phyloP scores from a whole-genome alignment of 202 grass and related monocot species.

The Hordeum pubiflorum region DNA sequence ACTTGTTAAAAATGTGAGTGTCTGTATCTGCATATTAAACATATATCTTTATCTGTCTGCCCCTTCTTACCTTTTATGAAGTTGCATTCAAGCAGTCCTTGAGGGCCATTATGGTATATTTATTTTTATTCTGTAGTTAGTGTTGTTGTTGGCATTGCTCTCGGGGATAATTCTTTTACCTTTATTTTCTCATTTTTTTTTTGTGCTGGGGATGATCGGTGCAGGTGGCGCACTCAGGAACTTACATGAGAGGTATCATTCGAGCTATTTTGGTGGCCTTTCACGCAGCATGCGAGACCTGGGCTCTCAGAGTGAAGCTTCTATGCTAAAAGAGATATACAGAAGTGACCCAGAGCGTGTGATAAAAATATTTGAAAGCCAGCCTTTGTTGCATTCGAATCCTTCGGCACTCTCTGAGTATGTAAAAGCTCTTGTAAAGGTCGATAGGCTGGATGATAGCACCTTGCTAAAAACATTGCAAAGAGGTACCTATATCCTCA shows the following conservation, averaged over 20 bases:
- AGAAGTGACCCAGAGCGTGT: slow-evolving; percentile 93
- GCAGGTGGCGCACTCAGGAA: slow-evolving; percentile 59
- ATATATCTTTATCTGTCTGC: not conserved
- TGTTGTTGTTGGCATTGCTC: not conserved
- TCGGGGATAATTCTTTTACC: not conserved
- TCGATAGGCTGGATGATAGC: slow-evolving; percentile 89
- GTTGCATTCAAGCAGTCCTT: not conserved
- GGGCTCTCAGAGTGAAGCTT: slow-evolving; percentile 41
- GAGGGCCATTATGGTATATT: not conserved
- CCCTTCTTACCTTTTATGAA: not conserved
- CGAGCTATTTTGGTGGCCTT: slow-evolving; percentile 85
- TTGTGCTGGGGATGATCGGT: not conserved
- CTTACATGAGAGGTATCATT: slow-evolving; percentile 67
- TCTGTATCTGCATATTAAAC: not conserved
- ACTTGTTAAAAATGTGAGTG: not conserved
- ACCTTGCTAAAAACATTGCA: slow-evolving; percentile 79
- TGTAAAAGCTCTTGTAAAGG: slow-evolving; percentile 88
- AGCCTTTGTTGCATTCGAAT: slow-evolving; percentile 72
- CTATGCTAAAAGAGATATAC: slow-evolving; percentile 84
- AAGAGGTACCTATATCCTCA: slow-evolving; percentile 48
- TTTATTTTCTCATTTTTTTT: slow-evolving; percentile 7
- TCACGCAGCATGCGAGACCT: slow-evolving; percentile 57
- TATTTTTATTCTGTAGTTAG: not conserved
- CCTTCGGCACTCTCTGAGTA: slow-evolving; percentile 82
- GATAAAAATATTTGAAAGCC: slow-evolving; percentile 92